Evolutionary conservation across 208 protist species (phyloP), one percentile per base, ranked within the genome.

Genomic region (Acanthamoeba castellanii): DNA sequence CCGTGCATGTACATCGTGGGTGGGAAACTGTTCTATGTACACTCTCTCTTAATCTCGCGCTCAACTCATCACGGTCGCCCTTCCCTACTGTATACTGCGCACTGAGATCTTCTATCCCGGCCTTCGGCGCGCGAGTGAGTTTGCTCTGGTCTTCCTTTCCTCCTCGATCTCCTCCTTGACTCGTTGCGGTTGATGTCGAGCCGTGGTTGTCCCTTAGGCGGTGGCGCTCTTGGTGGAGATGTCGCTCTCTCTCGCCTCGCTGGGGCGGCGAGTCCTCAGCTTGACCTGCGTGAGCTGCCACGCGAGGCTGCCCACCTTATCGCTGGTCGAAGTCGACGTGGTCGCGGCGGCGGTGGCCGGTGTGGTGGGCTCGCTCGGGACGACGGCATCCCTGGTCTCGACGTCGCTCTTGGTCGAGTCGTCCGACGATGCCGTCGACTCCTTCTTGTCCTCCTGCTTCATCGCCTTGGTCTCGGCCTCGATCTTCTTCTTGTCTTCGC

Each of bases 391-490:
- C 9, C 30, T 34, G 30, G 18, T 82, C 74, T 50, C 42, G 11
- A 14, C 27, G 9, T 9, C 74, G 30, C 30, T 1, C 74, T 37
- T 50, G 16, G 32, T 82, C 42, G 32, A 42, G 30, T 50, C 34
- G 14, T 22, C 34, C 32, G 18, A 47, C 8, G 42, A 20, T 30
- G 25, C 66, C 66, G 66, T 74, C 30, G 34, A 47, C 14, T 16
- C 25, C 74, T 82, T 82, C 42, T 82, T 82, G 37, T 82, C 74
- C 20, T 82, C 74, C 34, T 50, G 9, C 74, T 82, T 82, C 74
- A 55, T 52, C 32, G 30, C 27, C 74, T 82, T 50, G 34, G 18
- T 32, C 27, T 82, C 74, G 20, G 32, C 27, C 27, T 82, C 55
- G 55, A 22, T 22, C 55, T 13, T 25, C 55, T 22, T 8, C 32